Percentiles rank a stretch among this genome's conserved stretches.
phyloP scores from a whole-genome alignment of 805 yeast species.

The Candida andamanensis region DNA sequence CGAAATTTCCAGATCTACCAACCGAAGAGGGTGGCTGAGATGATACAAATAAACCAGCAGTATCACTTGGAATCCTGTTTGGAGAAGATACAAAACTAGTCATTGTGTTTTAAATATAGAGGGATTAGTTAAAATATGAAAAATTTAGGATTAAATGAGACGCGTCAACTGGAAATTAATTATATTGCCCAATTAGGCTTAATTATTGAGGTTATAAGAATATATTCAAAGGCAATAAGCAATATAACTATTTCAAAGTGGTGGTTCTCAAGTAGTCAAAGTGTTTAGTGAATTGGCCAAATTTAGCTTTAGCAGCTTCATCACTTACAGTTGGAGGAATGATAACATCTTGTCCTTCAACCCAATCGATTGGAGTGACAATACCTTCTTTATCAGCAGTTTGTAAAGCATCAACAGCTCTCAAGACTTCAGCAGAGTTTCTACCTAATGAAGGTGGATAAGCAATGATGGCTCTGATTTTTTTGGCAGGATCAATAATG shows the following conservation, averaged over 20 bases:
- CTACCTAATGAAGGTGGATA: conserved; percentile 75
- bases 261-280: conserved; percentile 83
- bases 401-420: conserved; percentile 68
- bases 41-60: conserved; percentile 33
- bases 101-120: conserved; percentile 16
- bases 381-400: conserved; percentile 55
- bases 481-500: conserved; percentile 64
- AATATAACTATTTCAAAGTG: conserved; percentile 30
- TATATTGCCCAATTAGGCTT: conserved; percentile 15
- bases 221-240: not conserved
- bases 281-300: conserved; percentile 78
- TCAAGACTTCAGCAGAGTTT: conserved; percentile 68
- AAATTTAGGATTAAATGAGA: conserved; percentile 3
- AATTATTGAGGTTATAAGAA: conserved; percentile 6
- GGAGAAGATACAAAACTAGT: conserved; percentile 43
- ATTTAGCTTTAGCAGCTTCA: conserved; percentile 63
- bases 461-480: conserved; percentile 55
- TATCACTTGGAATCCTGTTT: conserved; percentile 35
- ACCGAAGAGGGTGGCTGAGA: conserved; percentile 41
- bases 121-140: not conserved
- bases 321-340: conserved; percentile 62
- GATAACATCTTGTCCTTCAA: conserved; percentile 67
- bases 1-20: conserved; percentile 27
- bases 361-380: conserved; percentile 72
- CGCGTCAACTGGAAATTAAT: too few species aligned